A percentile compares a stretch with the other conserved stretches of the same genome.
Evolutionary conservation across 768 basidiomycete species (phyloP).

Genomic region (Tylopilus sp.): DNA sequence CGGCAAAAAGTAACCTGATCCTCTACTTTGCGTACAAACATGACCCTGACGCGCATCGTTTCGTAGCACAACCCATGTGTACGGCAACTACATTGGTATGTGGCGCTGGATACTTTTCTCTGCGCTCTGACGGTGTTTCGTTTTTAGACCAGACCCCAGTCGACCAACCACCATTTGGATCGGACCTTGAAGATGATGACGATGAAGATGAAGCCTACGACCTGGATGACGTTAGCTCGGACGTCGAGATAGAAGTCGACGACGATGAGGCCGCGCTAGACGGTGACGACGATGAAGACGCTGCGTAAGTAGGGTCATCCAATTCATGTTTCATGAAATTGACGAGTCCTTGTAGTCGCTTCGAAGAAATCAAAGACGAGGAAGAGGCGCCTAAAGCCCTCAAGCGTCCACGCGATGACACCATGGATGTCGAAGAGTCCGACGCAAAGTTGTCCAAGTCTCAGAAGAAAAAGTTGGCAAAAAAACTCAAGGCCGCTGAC

Average conservation of each 20-base stretch:
- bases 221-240: constrained; percentile 76
- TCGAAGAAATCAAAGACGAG: constrained; percentile 61
- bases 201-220: constrained; percentile 36
- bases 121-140: neutral
- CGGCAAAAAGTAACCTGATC: constrained; percentile 88
- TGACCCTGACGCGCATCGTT: constrained; percentile 10
- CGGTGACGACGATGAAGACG: constrained; percentile 38
- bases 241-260: constrained; percentile 77
- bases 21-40: neutral
- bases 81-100: constrained; percentile 81
- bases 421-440: constrained; percentile 36
- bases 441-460: constrained; percentile 46
- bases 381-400: constrained; percentile 38
- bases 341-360: constrained; percentile 41
- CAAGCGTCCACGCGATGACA: constrained; percentile 74
- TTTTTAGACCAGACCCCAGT: constrained; percentile 49
- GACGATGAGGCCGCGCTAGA: constrained; percentile 57
- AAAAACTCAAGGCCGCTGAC: constrained; percentile 70
- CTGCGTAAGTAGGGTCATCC: constrained; percentile 35
- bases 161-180: constrained; percentile 48
- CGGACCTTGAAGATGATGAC: constrained; percentile 50
- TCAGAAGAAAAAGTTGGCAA: constrained; percentile 57
- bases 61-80: constrained; percentile 59
- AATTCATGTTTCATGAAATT: neutral
- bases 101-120: too few species aligned